A percentile compares a stretch with the other conserved stretches of the same genome.
Conservation (phyloP, 2,329 filamentous ascomycete species). For the Sclerotinia spermophila region DNA sequence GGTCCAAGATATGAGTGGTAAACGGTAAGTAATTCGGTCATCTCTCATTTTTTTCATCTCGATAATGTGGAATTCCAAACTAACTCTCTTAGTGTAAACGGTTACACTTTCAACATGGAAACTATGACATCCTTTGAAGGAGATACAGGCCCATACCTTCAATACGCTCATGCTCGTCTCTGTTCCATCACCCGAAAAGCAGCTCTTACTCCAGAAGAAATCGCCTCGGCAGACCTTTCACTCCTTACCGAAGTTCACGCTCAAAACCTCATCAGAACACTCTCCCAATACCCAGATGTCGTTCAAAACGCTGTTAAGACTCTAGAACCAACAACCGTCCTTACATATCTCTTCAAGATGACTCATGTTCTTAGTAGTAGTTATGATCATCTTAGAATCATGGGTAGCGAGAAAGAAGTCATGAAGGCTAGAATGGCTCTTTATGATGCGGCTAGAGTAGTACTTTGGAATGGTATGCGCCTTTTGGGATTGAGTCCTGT, state of each 20-base stretch:
- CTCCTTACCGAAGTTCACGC: conserved; percentile 71
- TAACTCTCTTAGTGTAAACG: conserved; percentile 49
- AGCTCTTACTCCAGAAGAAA: conserved; percentile 51
- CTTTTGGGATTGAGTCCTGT: conserved; percentile 76
- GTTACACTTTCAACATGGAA: conserved; percentile 73
- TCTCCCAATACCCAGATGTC: conserved; percentile 84
- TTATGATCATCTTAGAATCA: conserved; percentile 77
- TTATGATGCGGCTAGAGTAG: conserved; percentile 71
- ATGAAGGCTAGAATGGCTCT: conserved; percentile 71
- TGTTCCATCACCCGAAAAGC: conserved; percentile 59
- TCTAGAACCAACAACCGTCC: conserved; percentile 66
- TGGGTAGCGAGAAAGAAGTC: conserved; percentile 72
- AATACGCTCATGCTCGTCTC: conserved; percentile 76
- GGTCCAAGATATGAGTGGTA: conserved; percentile 97
- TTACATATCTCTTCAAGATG: conserved; percentile 79
- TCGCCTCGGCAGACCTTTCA: conserved; percentile 60
- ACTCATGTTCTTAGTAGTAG: conserved; percentile 74
- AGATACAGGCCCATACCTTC: conserved; percentile 80
- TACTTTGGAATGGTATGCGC: conserved; percentile 79
- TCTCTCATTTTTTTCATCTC: not conserved
- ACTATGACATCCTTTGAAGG: conserved; percentile 81
- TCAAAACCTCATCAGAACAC: conserved; percentile 66
- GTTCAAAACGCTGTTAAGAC: conserved; percentile 82
- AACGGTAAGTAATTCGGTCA: conserved; percentile 56
- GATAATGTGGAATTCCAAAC: conserved; percentile 12